These are phyloP conservation scores for Phytophthora hybrid DNA, from an alignment of 352 stramenopile species.

Conservation along the genomic window DNA sequence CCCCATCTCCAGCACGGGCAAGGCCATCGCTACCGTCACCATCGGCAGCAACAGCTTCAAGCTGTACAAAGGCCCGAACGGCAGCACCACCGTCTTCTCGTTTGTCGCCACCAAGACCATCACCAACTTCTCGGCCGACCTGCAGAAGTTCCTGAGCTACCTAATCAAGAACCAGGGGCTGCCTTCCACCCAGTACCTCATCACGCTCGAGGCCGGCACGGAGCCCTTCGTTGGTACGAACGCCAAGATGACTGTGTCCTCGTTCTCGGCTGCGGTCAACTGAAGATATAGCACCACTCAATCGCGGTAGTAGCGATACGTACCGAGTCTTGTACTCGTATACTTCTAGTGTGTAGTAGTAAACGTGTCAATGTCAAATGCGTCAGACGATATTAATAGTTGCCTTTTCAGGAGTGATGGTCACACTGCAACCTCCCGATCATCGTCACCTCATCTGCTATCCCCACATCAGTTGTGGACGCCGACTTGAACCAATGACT, in stretches of 20 bases:
- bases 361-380: neutral
- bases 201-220: conserved; percentile 38
- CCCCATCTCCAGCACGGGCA: conserved; percentile 43
- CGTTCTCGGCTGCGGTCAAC: conserved; percentile 30
- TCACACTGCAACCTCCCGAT: conserved; percentile 22
- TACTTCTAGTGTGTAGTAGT: neutral
- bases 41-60: conserved; percentile 34
- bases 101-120: conserved; percentile 38
- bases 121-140: conserved; percentile 33
- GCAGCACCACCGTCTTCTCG: conserved; percentile 41
- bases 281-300: neutral
- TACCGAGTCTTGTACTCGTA: neutral
- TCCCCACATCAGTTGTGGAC: conserved; percentile 7
- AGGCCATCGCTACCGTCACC: conserved; percentile 30
- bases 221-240: conserved; percentile 38
- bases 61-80: conserved; percentile 44
- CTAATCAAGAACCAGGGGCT: conserved; percentile 35
- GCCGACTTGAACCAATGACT: neutral
- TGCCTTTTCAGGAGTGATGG: conserved; percentile 28
- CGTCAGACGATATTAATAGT: neutral
- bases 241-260: conserved; percentile 35
- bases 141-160: conserved; percentile 39
- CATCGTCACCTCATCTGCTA: neutral
- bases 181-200: conserved; percentile 38
- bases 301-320: conserved; percentile 13